Conservation (phyloP, 2,329 filamentous ascomycete species). For the Xylaria sp. region DNA sequence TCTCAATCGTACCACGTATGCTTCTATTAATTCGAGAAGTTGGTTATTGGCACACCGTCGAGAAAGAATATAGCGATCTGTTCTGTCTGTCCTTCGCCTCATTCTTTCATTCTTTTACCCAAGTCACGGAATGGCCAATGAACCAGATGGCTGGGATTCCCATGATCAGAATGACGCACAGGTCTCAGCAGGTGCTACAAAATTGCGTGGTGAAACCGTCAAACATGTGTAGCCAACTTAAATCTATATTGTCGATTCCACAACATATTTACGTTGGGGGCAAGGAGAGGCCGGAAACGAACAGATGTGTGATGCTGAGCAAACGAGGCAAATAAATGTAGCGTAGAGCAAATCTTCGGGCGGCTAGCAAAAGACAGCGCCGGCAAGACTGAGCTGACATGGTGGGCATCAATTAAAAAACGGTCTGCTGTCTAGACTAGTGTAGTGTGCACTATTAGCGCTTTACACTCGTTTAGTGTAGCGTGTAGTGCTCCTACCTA, state of each 20-base stretch:
- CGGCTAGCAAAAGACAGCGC: background rate
- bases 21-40: background rate
- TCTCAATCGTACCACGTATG: background rate
- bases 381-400: background rate
- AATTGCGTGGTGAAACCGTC: background rate
- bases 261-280: too few relatives aligned
- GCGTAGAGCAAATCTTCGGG: background rate
- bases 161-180: background rate
- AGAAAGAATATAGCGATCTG: background rate
- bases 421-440: background rate
- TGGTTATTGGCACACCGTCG: background rate
- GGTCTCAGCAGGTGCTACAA: slow-evolving; percentile 10
- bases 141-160: slow-evolving; percentile 3
- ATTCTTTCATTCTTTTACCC: too few relatives aligned
- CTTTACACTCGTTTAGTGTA: background rate
- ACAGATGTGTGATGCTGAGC: background rate
- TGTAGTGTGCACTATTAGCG: background rate
- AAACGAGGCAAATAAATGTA: background rate
- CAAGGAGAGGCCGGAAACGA: too few relatives aligned
- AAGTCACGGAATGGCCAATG: too few relatives aligned
- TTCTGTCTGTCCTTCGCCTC: background rate
- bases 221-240: slow-evolving; percentile 7
- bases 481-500: too few relatives aligned
- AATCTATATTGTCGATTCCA: too few relatives aligned
- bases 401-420: background rate